A percentile compares a stretch with the other conserved stretches of the same genome.
Evolutionary conservation across 805 yeast genomes (phyloP).

Genomic region (Debaryomyces castellii): DNA sequence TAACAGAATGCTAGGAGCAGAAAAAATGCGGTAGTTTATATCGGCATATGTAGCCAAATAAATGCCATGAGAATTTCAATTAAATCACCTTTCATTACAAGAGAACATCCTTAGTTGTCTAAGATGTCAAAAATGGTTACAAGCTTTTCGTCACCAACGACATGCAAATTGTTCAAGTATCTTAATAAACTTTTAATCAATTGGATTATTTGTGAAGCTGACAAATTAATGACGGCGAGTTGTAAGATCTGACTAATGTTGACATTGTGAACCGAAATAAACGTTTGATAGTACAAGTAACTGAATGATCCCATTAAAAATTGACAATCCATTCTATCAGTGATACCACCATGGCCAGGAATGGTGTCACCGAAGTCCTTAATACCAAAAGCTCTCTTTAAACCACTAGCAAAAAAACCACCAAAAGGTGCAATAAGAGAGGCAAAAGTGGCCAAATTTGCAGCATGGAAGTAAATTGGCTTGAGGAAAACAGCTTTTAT

Average conservation of each 20-base stretch:
- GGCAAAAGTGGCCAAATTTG: constrained; percentile 88
- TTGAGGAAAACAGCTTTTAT: constrained; percentile 58
- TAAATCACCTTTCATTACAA: neutral
- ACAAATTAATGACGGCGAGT: constrained; percentile 67
- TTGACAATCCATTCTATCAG: constrained; percentile 97
- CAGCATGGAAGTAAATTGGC: constrained; percentile 89
- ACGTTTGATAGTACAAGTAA: constrained; percentile 89
- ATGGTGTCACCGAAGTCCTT: constrained; percentile 98
- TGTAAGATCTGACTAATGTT: constrained; percentile 77
- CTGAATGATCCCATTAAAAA: constrained; percentile 96
- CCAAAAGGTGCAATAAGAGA: constrained; percentile 98
- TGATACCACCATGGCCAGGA: constrained; percentile 98
- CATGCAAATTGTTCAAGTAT: constrained; percentile 43
- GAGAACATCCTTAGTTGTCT: constrained; percentile 10
- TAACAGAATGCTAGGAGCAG: neutral
- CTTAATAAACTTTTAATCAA: constrained; percentile 59
- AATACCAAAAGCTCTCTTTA: constrained; percentile 92
- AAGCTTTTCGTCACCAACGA: constrained; percentile 28
- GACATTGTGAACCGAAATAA: constrained; percentile 70
- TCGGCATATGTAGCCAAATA: neutral
- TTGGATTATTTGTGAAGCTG: constrained; percentile 61
- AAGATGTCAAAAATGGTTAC: constrained; percentile 29
- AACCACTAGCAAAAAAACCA: constrained; percentile 97
- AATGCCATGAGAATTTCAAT: neutral
- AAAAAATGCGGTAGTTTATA: neutral